Evolutionary conservation across 257 asterid species (phyloP).

Genomic region (Forsythia suspensa): DNA sequence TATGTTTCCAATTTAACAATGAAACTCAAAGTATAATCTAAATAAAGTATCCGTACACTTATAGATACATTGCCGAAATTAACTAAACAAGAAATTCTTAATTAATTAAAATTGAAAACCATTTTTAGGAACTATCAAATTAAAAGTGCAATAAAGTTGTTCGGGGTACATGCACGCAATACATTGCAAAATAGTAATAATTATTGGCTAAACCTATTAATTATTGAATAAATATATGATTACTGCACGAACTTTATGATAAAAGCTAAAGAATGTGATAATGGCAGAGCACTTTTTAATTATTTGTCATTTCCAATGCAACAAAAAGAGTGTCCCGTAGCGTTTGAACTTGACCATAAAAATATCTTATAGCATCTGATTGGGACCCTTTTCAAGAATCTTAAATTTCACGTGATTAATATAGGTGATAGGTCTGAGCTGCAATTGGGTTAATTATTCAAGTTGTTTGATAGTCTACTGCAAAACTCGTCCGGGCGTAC

Average conservation of each 20-base stretch:
- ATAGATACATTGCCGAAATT: no score
- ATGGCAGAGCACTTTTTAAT: background rate
- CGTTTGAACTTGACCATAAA: background rate
- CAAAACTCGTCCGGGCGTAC: no score
- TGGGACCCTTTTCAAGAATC: background rate
- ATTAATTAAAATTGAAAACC: no score
- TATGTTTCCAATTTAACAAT: background rate
- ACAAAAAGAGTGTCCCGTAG: background rate
- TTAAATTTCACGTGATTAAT: background rate
- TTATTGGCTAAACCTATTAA: background rate
- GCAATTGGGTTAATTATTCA: no score
- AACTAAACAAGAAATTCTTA: no score
- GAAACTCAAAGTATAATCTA: background rate
- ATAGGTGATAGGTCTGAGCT: no score
- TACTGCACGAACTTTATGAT: background rate
- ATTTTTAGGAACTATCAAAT: background rate
- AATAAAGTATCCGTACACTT: no score
- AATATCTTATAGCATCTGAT: background rate
- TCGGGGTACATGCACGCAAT: background rate
- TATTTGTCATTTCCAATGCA: conserved; percentile 2
- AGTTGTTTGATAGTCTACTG: no score
- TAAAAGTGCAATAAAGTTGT: no score
- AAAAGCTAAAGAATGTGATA: background rate
- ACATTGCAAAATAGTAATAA: background rate
- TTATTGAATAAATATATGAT: background rate